phyloP scores from a whole-genome alignment of 148 eudicot genomes.

The Bassia scoparia region DNA sequence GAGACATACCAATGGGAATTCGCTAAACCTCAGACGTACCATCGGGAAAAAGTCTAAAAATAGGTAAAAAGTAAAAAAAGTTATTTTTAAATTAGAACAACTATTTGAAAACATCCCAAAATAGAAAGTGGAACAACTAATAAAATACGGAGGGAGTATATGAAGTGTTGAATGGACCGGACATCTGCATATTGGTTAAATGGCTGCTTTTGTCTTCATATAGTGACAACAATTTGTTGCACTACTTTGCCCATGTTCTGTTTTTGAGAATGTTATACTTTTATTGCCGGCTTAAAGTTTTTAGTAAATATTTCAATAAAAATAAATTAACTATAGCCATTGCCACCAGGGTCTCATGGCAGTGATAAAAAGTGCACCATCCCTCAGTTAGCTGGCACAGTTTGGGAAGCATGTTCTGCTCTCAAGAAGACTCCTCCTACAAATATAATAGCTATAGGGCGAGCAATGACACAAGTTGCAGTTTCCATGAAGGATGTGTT shows the following conservation, averaged over 20 bases:
- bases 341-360: slow-evolving; percentile 39
- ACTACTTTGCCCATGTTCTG: not conserved
- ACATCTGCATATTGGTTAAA: too few species aligned
- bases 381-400: slow-evolving; percentile 62
- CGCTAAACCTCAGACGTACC: too few species aligned
- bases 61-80: too few species aligned
- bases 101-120: too few species aligned
- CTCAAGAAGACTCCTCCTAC: slow-evolving; percentile 75
- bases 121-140: not conserved
- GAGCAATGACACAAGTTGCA: slow-evolving; percentile 75
- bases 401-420: slow-evolving; percentile 86
- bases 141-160: not conserved
- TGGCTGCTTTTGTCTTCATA: not conserved
- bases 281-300: too few species aligned
- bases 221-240: not conserved
- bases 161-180: not conserved
- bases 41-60: too few species aligned
- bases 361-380: slow-evolving; percentile 40
- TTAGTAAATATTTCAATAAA: too few species aligned
- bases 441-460: slow-evolving; percentile 77
- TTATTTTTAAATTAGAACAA: too few species aligned
- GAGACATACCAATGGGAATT: too few species aligned
- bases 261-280: not conserved
- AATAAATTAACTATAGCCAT: not conserved
- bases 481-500: slow-evolving; percentile 86